phyloP scores from a whole-genome alignment of 768 basidiomycete genomes.

The Tulasnella sp. region DNA sequence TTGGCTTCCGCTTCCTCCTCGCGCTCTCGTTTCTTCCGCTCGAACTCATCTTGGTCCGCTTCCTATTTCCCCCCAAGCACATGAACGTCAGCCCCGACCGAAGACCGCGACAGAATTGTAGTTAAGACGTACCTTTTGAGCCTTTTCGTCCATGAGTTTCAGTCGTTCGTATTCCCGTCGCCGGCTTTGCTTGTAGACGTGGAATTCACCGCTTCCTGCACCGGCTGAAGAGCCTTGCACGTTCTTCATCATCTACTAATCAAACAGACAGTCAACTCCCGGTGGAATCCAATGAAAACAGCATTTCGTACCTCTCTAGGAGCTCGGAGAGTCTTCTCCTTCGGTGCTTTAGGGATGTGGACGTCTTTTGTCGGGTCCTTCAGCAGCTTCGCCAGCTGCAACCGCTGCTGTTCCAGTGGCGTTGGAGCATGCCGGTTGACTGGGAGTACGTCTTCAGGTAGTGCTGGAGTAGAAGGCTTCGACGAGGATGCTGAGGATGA shows the following conservation, averaged over 20 bases:
- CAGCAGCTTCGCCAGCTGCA: conserved; percentile 76
- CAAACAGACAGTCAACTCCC: neutral
- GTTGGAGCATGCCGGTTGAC: conserved; percentile 32
- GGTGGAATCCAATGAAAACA: neutral
- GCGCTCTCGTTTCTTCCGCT: conserved; percentile 55
- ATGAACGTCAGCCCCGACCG: neutral
- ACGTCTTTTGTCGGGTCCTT: conserved; percentile 81
- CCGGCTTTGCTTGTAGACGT: conserved; percentile 93
- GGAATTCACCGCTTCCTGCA: conserved; percentile 95
- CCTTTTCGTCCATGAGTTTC: conserved; percentile 76
- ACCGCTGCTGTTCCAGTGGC: conserved; percentile 40
- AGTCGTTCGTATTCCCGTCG: conserved; percentile 92
- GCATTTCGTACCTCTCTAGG: conserved; percentile 43
- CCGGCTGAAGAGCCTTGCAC: conserved; percentile 97
- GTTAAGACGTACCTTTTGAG: conserved; percentile 48
- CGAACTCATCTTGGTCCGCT: conserved; percentile 58
- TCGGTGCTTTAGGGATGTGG: conserved; percentile 64
- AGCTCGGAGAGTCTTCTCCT: conserved; percentile 69
- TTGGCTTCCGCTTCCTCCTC: conserved; percentile 69
- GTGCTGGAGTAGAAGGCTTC: neutral
- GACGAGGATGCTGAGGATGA: conserved; percentile 9
- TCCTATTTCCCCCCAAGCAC: conserved; percentile 39
- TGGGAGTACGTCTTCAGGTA: neutral
- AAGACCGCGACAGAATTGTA: neutral
- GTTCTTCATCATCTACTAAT: conserved; percentile 86